Percentiles rank a stretch among this genome's conserved stretches.
phyloP scores from a whole-genome alignment of 441 rosid genomes.

The Macaranga tanarius region DNA sequence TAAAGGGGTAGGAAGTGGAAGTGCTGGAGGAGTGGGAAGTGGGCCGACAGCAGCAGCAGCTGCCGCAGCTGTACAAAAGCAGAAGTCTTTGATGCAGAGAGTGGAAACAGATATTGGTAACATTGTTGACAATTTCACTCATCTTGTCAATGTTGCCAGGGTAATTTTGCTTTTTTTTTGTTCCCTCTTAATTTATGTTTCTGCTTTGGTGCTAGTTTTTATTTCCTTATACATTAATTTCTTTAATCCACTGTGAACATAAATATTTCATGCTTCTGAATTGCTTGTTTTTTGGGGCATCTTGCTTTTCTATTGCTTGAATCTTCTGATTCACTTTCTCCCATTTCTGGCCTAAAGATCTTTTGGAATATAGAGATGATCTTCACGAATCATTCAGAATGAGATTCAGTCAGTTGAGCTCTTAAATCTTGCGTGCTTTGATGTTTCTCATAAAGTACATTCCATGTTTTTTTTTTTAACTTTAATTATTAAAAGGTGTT shows the following conservation, averaged over 20 bases:
- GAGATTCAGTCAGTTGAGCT: not conserved
- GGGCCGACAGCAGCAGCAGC: conserved; percentile 68
- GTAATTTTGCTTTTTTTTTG: conserved; percentile 23
- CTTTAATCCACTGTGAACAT: too few relatives aligned
- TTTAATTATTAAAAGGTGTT: too few relatives aligned
- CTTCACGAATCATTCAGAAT: not conserved
- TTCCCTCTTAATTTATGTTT: not conserved
- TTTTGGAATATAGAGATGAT: too few relatives aligned
- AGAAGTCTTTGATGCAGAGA: conserved; percentile 59
- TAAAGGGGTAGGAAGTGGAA: too few relatives aligned
- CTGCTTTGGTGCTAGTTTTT: too few relatives aligned
- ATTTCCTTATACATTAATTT: too few relatives aligned
- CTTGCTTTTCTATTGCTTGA: too few relatives aligned
- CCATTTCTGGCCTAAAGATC: too few relatives aligned
- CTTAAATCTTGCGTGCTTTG: not conserved
- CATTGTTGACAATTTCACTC: conserved; percentile 62
- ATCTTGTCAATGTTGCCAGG: conserved; percentile 62
- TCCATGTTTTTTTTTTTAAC: not conserved
- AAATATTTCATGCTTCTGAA: too few relatives aligned
- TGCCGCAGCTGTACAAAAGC: conserved; percentile 64
- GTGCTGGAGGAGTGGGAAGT: conserved; percentile 39
- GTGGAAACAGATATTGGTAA: conserved; percentile 61
- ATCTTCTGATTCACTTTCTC: too few relatives aligned
- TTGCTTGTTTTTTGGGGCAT: too few relatives aligned
- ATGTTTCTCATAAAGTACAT: not conserved